These are phyloP conservation scores for Pinus tabuliformis DNA, from an alignment of 75 land plant species.

Conservation along the genomic window DNA sequence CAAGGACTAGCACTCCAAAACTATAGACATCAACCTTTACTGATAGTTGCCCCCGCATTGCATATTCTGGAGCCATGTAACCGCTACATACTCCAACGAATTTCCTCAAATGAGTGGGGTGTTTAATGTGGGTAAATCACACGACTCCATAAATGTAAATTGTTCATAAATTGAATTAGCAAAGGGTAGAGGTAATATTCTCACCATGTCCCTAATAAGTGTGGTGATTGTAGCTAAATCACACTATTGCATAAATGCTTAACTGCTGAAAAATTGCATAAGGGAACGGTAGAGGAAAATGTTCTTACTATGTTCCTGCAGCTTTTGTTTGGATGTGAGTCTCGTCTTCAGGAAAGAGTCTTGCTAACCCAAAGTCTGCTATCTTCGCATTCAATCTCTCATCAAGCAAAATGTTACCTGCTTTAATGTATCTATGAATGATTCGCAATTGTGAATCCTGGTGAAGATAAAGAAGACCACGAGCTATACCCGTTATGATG, in stretches of 20 bases:
- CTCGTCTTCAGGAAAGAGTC: background rate
- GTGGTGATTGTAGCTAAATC: too few relatives aligned
- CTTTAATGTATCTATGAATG: background rate
- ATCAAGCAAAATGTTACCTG: background rate
- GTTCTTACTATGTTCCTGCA: background rate
- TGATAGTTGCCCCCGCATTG: too few relatives aligned
- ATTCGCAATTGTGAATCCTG: background rate
- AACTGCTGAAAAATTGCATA: too few relatives aligned
- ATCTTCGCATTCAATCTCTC: slow-evolving; percentile 13
- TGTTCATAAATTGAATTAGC: background rate
- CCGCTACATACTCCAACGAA: too few relatives aligned
- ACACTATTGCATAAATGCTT: too few relatives aligned
- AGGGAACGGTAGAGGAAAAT: too few relatives aligned
- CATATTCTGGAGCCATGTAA: too few relatives aligned
- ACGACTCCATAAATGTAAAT: background rate
- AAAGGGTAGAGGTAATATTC: background rate
- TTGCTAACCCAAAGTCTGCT: slow-evolving; percentile 8
- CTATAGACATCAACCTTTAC: too few relatives aligned
- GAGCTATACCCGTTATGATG: background rate
- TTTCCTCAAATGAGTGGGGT: too few relatives aligned
- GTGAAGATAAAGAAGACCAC: background rate
- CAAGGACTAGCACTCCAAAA: background rate
- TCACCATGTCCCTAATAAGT: too few relatives aligned
- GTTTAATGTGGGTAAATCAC: background rate
- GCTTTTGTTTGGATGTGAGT: background rate